phyloP scores from a whole-genome alignment of 306 rosid genomes.

The Gastrolobium villosum region DNA sequence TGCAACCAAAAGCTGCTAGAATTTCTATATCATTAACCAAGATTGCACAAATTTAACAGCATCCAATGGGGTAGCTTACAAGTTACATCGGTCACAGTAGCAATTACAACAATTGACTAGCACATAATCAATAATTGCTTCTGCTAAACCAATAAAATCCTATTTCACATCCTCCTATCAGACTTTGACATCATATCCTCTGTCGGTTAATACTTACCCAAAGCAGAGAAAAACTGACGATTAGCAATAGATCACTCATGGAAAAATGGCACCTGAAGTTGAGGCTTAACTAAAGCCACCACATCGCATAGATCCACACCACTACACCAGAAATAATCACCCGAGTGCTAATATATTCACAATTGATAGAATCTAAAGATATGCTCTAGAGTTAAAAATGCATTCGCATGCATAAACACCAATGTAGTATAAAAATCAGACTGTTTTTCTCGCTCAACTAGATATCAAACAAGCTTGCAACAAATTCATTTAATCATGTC shows the following conservation, averaged over 20 bases:
- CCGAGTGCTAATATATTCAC: conserved; percentile 40
- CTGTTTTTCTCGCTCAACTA: conserved; percentile 6
- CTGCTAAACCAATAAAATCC: conserved; percentile 4
- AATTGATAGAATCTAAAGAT: neutral
- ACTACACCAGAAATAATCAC: conserved; percentile 24
- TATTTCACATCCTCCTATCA: conserved; percentile 23
- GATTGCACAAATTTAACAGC: conserved; percentile 26
- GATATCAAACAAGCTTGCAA: conserved; percentile 21
- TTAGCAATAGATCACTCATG: conserved; percentile 3
- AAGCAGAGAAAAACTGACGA: conserved; percentile 14
- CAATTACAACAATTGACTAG: conserved; percentile 22
- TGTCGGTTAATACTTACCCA: conserved; percentile 9
- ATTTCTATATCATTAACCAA: conserved; percentile 8
- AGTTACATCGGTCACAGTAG: conserved; percentile 30
- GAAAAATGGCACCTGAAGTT: neutral
- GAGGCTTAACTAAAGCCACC: conserved; percentile 36
- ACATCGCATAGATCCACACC: conserved; percentile 8
- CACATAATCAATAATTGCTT: neutral
- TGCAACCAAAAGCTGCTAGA: conserved; percentile 4
- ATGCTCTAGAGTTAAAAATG: conserved; percentile 15
- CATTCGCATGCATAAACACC: conserved; percentile 12
- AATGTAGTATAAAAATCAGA: conserved; percentile 10
- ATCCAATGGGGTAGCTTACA: neutral
- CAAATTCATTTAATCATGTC: conserved; percentile 18
- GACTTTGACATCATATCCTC: conserved; percentile 25